A percentile compares a stretch with the other conserved stretches of the same genome.
Evolutionary conservation across 495 filamentous ascomycete species (phyloP).

Genomic region (Trichoderma orchidacearum): DNA sequence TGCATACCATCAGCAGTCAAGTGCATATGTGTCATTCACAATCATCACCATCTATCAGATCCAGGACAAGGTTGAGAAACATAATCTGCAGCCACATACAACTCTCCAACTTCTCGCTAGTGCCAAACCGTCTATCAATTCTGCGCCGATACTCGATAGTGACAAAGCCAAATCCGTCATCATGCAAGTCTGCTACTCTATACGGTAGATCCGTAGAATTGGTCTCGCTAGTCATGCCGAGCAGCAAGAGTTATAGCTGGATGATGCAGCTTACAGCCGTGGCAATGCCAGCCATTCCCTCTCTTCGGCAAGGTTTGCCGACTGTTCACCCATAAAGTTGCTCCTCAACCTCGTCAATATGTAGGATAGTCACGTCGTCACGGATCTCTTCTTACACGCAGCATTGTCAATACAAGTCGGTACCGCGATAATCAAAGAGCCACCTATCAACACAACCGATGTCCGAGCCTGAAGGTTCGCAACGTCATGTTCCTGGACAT

Average conservation of each 20-base stretch:
- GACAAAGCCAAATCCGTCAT: constrained; percentile 52
- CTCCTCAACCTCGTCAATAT: too few relatives aligned
- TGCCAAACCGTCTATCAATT: constrained; percentile 48
- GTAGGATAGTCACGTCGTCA: background rate
- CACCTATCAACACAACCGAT: background rate
- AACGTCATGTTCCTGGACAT: background rate
- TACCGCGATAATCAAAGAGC: background rate
- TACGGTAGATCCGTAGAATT: too few relatives aligned
- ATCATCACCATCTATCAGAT: too few relatives aligned
- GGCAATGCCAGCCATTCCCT: constrained; percentile 54
- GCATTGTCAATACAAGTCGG: background rate
- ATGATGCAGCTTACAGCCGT: constrained; percentile 28
- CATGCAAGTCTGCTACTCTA: constrained; percentile 46
- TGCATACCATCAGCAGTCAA: too few relatives aligned
- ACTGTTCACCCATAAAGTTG: too few relatives aligned
- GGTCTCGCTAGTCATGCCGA: too few relatives aligned
- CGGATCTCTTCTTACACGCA: background rate
- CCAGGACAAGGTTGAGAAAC: too few relatives aligned
- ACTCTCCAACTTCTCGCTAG: constrained; percentile 34
- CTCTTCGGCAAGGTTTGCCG: too few relatives aligned
- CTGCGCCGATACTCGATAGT: constrained; percentile 54
- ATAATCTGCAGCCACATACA: too few relatives aligned
- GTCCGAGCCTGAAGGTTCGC: background rate
- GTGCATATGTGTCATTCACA: too few relatives aligned
- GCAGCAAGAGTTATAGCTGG: too few relatives aligned